Evolutionary conservation across 2,329 filamentous ascomycete genomes (phyloP), one percentile per base, ranked within the genome.

Genomic region (Curvularia sp.): DNA sequence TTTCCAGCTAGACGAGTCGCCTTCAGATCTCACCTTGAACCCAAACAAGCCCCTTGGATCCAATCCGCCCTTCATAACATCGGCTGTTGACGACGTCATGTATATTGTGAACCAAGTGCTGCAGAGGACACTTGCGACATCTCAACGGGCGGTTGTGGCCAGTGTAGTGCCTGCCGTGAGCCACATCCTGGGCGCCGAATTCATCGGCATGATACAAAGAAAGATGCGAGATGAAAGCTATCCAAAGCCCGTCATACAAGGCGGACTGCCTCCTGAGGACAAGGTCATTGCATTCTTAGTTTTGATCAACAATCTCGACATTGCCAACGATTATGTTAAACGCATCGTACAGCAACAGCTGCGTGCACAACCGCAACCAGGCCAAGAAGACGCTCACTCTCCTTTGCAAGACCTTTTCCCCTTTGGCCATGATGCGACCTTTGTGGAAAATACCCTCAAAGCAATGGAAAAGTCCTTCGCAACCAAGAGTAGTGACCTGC

Each of bases 171-270:
- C 93, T 2, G 90, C 88, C 0, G 83, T 98, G 5, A 87, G 89
- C 18, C 87, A 92, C 33, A 89, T 99, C 0, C 85, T 99, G 4
- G 88, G 90, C 30, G 88, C 88, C 3, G 95, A 99, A 76, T 99
- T 98, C 74, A 89, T 98, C 64, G 92, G 92, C 69, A 97, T 99
- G 93, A 89, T 97, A 39, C 94, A 98, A 76, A 89, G 94, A 58
- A 97, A 96, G 78, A 98, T 99, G 95, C 88, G 93, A 44, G 93
- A 98, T 74, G 95, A 99, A 77, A 90, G 89, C 61, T 98, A 97
- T 72, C 95, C 94, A 0, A 92, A 90, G 70, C 84, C 92, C 1
- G 81, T 87, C 0, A 86, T 93, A 0, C 89, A 92, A 75, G 93
- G 93, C 39, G 90, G 88, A 0, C 84, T 93, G 44, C 94, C 94